A percentile compares a stretch with the other conserved stretches of the same genome.
phyloP scores from a whole-genome alignment of 495 filamentous ascomycete species.

The Pseudomonodictys pantanalensis region DNA sequence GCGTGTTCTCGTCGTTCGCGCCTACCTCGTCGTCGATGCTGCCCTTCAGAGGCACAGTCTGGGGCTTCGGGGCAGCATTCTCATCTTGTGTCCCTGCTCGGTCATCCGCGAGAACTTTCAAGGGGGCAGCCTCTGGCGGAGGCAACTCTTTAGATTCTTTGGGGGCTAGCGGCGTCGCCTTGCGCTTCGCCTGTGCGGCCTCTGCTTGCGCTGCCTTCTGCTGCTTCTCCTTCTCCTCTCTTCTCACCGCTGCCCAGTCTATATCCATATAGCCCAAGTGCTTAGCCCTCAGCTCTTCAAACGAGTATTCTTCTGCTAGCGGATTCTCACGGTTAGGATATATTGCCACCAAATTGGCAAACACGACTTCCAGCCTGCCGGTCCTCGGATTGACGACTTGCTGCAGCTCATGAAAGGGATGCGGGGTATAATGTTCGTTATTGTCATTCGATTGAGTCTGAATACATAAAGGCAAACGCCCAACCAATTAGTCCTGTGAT shows the following conservation, averaged over 20 bases:
- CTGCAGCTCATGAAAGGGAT: conserved; percentile 56
- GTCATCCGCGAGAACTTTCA: too few relatives aligned
- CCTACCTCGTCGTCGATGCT: conserved; percentile 19
- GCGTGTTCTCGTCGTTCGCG: conserved; percentile 40
- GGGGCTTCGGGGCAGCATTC: conserved; percentile 3
- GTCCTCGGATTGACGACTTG: conserved; percentile 73
- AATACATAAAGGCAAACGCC: conserved; percentile 61
- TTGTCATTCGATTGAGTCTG: conserved; percentile 47
- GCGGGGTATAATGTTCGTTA: conserved; percentile 44
- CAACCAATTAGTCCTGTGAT: conserved; percentile 92
- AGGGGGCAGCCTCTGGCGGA: too few relatives aligned
- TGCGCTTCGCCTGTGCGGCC: neutral
- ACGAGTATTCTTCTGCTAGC: conserved; percentile 68
- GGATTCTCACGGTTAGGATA: conserved; percentile 73
- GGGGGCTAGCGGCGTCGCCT: neutral
- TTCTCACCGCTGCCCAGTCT: conserved; percentile 53
- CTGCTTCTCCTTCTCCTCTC: conserved; percentile 5
- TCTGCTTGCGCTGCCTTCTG: neutral
- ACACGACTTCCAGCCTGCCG: conserved; percentile 77
- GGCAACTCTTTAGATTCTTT: conserved; percentile 10
- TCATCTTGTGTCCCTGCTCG: too few relatives aligned
- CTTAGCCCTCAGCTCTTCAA: conserved; percentile 85
- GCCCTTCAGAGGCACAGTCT: conserved; percentile 20
- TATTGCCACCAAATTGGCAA: conserved; percentile 77
- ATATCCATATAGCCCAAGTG: conserved; percentile 72